These are phyloP conservation scores for Haplosporangium sp. DNA, from an alignment of 371 early-diverging fungal genomes.

Conservation along the genomic window DNA sequence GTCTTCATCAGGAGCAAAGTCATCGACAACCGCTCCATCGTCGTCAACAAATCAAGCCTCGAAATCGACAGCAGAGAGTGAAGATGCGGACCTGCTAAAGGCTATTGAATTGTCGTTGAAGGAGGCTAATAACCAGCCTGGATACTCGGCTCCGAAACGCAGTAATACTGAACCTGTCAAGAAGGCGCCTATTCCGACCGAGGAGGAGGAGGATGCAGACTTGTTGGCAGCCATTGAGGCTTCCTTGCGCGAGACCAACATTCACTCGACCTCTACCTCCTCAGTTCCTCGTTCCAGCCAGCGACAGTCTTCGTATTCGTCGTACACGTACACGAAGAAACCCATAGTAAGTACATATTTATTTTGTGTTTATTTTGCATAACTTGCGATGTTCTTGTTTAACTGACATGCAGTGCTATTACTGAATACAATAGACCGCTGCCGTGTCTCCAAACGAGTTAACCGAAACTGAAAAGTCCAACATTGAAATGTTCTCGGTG, in stretches of 20 bases:
- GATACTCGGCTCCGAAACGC: conserved; percentile 33
- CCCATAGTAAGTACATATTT: conserved; percentile 20
- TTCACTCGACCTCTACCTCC: conserved; percentile 18
- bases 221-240: conserved; percentile 94
- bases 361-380: too few species aligned
- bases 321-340: conserved; percentile 31
- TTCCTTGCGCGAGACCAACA: conserved; percentile 78
- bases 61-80: conserved; percentile 15
- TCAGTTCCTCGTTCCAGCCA: conserved; percentile 18
- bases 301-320: conserved; percentile 22
- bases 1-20: conserved; percentile 12
- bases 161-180: conserved; percentile 7
- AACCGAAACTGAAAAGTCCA: conserved; percentile 72
- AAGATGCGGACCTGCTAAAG: conserved; percentile 86
- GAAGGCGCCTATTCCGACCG: conserved; percentile 6
- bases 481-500: conserved; percentile 74
- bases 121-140: conserved; percentile 67
- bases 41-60: too few species aligned
- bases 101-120: conserved; percentile 90
- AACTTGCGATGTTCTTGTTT: too few species aligned
- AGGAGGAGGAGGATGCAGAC: conserved; percentile 86
- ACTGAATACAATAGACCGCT: background rate
- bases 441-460: conserved; percentile 52
- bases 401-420: too few species aligned
- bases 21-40: conserved; percentile 20